Evolutionary conservation across 2,329 filamentous ascomycete species (phyloP).

Genomic region (Triangularia setosa): DNA sequence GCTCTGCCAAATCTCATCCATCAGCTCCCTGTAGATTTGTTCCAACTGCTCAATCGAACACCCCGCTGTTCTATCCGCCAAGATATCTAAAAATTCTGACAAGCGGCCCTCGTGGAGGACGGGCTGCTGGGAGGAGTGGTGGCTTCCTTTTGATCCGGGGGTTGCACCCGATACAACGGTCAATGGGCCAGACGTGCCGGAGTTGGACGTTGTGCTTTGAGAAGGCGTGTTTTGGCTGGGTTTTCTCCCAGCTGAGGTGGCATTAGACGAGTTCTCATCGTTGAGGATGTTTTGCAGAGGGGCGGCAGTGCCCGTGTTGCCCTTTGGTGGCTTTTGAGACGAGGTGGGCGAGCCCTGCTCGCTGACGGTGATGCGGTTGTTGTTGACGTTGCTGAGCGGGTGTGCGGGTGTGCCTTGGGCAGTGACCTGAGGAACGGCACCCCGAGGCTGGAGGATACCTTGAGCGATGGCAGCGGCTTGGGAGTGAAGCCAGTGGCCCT

Average conservation of each 20-base stretch:
- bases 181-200: conserved; percentile 21
- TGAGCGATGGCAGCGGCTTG: conserved; percentile 50
- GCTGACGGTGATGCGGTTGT: conserved; percentile 8
- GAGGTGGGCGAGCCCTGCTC: conserved; percentile 35
- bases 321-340: conserved; percentile 36
- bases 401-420: neutral
- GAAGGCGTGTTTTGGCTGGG: conserved; percentile 6
- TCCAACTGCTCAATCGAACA: conserved; percentile 91
- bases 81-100: conserved; percentile 53
- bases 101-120: conserved; percentile 49
- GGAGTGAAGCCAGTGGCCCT: conserved; percentile 55
- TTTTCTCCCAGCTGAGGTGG: conserved; percentile 5
- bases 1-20: conserved; percentile 82
- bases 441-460: conserved; percentile 26
- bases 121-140: conserved; percentile 40
- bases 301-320: conserved; percentile 27
- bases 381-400: neutral
- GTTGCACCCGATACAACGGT: conserved; percentile 32
- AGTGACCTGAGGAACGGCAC: conserved; percentile 3
- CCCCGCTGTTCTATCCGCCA: conserved; percentile 67
- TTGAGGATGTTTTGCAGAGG: conserved; percentile 41
- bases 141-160: neutral
- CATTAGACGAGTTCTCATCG: conserved; percentile 30
- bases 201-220: neutral
- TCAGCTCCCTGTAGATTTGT: conserved; percentile 84